Conservation (phyloP, 2,329 filamentous ascomycete species). For the Exophiala spinifera region DNA sequence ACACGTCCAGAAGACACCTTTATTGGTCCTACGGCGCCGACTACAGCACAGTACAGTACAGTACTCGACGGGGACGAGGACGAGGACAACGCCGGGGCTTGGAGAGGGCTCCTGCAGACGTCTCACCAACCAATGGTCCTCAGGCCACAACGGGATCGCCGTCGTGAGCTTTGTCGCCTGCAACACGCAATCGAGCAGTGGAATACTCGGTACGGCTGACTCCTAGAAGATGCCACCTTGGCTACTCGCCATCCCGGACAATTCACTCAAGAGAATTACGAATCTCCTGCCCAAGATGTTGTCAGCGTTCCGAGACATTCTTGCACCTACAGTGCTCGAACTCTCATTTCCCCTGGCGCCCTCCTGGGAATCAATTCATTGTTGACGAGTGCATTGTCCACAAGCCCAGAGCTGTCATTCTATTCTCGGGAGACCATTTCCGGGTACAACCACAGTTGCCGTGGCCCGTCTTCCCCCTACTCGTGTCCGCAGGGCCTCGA, state of each 20-base stretch:
- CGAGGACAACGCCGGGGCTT: too few relatives aligned
- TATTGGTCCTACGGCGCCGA: too few relatives aligned
- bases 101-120: too few relatives aligned
- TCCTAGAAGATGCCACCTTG: conserved; percentile 8
- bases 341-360: not conserved
- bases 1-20: too few relatives aligned
- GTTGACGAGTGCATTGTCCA: conserved; percentile 1
- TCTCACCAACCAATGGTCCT: conserved; percentile 15
- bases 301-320: conserved; percentile 1
- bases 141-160: conserved; percentile 15
- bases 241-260: not conserved
- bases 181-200: conserved; percentile 9
- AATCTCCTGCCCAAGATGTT: not conserved
- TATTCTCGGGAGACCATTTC: not conserved
- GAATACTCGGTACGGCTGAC: too few relatives aligned
- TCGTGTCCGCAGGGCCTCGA: too few relatives aligned
- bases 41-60: too few relatives aligned
- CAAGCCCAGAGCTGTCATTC: not conserved
- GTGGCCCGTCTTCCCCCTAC: not conserved
- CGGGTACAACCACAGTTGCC: not conserved
- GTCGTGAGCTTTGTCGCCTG: conserved; percentile 16
- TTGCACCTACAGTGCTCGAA: too few relatives aligned
- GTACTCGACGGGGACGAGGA: not conserved
- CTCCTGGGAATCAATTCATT: not conserved
- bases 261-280: not conserved